A percentile compares a stretch with the other conserved stretches of the same genome.
These are phyloP conservation scores for Pisolithus tinctorius DNA, from an alignment of 768 basidiomycete species.

Conservation along the genomic window DNA sequence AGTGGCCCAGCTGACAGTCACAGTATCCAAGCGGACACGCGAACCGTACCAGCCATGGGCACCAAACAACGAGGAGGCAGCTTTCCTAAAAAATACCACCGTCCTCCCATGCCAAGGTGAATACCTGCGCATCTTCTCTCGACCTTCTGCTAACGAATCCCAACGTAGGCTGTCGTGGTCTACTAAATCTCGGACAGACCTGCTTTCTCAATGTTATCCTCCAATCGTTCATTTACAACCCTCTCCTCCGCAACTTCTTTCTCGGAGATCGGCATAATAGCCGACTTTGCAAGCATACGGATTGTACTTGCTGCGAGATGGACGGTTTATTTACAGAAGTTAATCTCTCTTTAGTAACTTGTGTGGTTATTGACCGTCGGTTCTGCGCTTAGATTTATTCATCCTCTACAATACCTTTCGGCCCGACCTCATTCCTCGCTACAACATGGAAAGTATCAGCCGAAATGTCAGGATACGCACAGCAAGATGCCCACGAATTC, in stretches of 20 bases:
- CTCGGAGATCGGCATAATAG: slow-evolving; percentile 86
- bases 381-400: background rate
- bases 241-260: slow-evolving; percentile 82
- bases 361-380: background rate
- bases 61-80: slow-evolving; percentile 34
- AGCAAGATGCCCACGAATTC: slow-evolving; percentile 91
- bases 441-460: slow-evolving; percentile 75
- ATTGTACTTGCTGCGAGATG: slow-evolving; percentile 92
- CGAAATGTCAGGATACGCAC: slow-evolving; percentile 85
- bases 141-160: background rate
- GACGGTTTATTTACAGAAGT: slow-evolving; percentile 80
- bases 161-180: slow-evolving; percentile 63
- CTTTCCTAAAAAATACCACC: slow-evolving; percentile 42
- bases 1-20: background rate
- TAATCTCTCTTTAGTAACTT: background rate
- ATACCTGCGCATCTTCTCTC: background rate
- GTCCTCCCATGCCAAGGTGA: slow-evolving; percentile 70
- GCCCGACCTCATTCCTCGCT: slow-evolving; percentile 76
- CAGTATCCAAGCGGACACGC: slow-evolving; percentile 35
- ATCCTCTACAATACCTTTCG: slow-evolving; percentile 52
- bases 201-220: slow-evolving; percentile 92
- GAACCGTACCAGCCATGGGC: slow-evolving; percentile 47
- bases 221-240: slow-evolving; percentile 86
- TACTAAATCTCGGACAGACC: slow-evolving; percentile 86
- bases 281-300: slow-evolving; percentile 56